Evolutionary conservation across 2,329 filamentous ascomycete species (phyloP).

Genomic region (Fusarium virguliforme): DNA sequence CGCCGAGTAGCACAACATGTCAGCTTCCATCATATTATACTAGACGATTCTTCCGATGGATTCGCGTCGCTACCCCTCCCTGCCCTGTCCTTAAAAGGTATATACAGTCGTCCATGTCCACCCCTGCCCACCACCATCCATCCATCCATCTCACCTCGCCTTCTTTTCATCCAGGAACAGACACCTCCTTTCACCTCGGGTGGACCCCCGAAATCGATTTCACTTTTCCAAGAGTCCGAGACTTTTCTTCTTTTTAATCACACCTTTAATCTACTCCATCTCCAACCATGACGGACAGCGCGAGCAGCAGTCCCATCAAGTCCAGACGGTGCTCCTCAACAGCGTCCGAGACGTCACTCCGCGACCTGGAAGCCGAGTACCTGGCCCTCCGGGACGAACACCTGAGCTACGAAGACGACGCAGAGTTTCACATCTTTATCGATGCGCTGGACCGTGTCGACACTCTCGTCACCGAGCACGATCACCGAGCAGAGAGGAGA

Average conservation of each 20-base stretch:
- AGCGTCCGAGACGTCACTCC: slow-evolving; percentile 39
- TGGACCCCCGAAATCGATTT: slow-evolving; percentile 5
- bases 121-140: slow-evolving; percentile 17
- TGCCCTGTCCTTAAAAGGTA: slow-evolving; percentile 31
- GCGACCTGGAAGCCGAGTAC: slow-evolving; percentile 46
- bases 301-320: slow-evolving; percentile 35
- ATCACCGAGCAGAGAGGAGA: slow-evolving; percentile 31
- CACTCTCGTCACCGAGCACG: slow-evolving; percentile 41
- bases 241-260: neutral
- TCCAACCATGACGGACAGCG: slow-evolving; percentile 38
- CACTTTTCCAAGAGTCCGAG: slow-evolving; percentile 10
- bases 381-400: slow-evolving; percentile 44
- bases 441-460: slow-evolving; percentile 49
- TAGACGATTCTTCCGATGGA: slow-evolving; percentile 32
- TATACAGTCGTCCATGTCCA: slow-evolving; percentile 25
- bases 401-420: slow-evolving; percentile 49
- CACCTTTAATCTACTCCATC: neutral
- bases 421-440: slow-evolving; percentile 50
- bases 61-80: slow-evolving; percentile 35
- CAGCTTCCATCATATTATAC: slow-evolving; percentile 41
- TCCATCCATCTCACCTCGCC: slow-evolving; percentile 3
- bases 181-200: slow-evolving; percentile 14
- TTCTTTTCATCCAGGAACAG: slow-evolving; percentile 18
- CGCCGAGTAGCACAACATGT: slow-evolving; percentile 38
- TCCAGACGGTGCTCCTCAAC: slow-evolving; percentile 40